A percentile compares a stretch with the other conserved stretches of the same genome.
Conservation (phyloP, 2,329 filamentous ascomycete species). For the Penicillium sp. region DNA sequence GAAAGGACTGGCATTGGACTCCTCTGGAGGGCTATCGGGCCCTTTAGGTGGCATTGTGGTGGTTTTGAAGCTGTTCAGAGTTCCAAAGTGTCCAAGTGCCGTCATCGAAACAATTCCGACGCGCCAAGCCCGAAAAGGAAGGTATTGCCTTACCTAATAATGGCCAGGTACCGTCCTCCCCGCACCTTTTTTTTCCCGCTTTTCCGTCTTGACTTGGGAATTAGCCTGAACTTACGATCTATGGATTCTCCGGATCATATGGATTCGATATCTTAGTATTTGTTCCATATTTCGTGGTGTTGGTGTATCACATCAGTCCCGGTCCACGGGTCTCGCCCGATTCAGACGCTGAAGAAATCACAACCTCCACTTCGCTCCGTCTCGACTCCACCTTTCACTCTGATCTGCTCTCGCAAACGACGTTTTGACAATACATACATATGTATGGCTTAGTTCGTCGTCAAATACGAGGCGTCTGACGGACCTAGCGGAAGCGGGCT, state of each 20-base stretch:
- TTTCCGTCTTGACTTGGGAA: background rate
- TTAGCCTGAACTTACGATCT: background rate
- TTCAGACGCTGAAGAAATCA: background rate
- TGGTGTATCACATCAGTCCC: background rate
- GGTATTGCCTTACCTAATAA: conserved; percentile 10
- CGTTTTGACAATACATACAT: background rate
- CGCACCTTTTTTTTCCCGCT: background rate
- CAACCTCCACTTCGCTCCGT: conserved; percentile 7
- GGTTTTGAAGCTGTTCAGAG: background rate
- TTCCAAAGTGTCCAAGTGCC: background rate
- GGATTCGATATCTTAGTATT: background rate
- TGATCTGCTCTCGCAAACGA: background rate
- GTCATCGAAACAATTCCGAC: conserved; percentile 11
- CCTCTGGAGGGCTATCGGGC: conserved; percentile 4
- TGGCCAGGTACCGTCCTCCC: conserved; percentile 6
- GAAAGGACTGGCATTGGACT: conserved; percentile 27
- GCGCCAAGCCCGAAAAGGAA: conserved; percentile 8
- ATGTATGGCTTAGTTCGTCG: conserved; percentile 1
- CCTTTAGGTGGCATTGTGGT: conserved; percentile 27
- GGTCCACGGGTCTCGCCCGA: conserved; percentile 5
- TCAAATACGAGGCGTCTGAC: background rate
- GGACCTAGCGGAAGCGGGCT: conserved; percentile 2
- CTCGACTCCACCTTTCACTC: conserved; percentile 8
- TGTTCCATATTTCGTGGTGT: background rate
- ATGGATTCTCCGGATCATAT: background rate